A percentile compares a stretch with the other conserved stretches of the same genome.
phyloP scores from a whole-genome alignment of 169 alveolate genomes.

The Plasmodium berghei region DNA sequence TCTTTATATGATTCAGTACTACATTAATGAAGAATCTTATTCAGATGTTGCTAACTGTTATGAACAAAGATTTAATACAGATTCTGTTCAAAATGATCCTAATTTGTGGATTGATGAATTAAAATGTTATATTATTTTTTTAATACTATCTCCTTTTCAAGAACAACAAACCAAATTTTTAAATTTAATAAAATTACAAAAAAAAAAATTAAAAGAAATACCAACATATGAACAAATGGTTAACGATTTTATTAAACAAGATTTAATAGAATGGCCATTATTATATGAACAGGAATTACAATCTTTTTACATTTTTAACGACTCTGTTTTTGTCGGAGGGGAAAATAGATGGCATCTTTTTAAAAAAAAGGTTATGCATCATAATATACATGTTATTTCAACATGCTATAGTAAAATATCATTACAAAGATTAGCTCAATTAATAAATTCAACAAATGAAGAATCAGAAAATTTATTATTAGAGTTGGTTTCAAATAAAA shows the following conservation, averaged over 20 bases:
- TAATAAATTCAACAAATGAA: conserved; percentile 68
- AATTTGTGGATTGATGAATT: conserved; percentile 52
- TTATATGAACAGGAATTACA: conserved; percentile 77
- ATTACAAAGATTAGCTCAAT: conserved; percentile 76
- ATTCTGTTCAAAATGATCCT: conserved; percentile 27
- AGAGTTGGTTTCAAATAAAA: conserved; percentile 79
- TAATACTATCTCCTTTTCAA: conserved; percentile 53
- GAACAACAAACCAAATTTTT: conserved; percentile 62
- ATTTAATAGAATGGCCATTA: conserved; percentile 77
- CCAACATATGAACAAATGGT: conserved; percentile 74
- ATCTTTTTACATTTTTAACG: conserved; percentile 42
- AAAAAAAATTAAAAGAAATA: conserved; percentile 78
- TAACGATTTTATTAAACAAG: conserved; percentile 79
- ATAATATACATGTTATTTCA: conserved; percentile 81
- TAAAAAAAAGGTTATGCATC: conserved; percentile 84
- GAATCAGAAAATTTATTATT: conserved; percentile 78
- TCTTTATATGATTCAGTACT: conserved; percentile 83
- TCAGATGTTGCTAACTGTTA: conserved; percentile 80
- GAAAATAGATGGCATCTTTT: conserved; percentile 69
- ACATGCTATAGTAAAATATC: conserved; percentile 79
- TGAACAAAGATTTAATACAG: conserved; percentile 62
- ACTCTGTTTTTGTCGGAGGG: conserved; percentile 66
- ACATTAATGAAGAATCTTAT: conserved; percentile 79
- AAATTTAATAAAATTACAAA: conserved; percentile 43
- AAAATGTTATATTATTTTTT: conserved; percentile 58